Evolutionary conservation across 768 basidiomycete genomes (phyloP).

Genomic region (Boletus tomentosulus): DNA sequence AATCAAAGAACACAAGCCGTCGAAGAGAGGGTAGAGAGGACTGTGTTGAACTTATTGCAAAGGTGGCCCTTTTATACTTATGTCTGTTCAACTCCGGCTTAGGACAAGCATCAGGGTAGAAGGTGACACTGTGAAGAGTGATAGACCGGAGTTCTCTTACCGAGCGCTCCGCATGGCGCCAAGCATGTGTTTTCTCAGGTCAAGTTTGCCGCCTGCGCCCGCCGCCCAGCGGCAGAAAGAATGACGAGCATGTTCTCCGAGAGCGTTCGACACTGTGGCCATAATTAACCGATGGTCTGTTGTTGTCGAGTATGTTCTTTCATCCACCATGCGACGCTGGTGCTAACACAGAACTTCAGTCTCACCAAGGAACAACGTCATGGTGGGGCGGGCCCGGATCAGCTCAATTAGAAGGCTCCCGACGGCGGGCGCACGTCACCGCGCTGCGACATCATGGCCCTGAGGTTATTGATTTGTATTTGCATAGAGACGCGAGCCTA

Average conservation of each 20-base stretch:
- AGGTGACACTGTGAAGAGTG: constrained; percentile 1
- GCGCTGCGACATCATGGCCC: too few relatives aligned
- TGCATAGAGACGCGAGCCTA: not conserved
- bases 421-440: too few relatives aligned
- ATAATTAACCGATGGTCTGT: not conserved
- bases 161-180: not conserved
- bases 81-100: not conserved
- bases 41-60: not conserved
- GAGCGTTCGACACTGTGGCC: not conserved
- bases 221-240: not conserved
- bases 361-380: not conserved
- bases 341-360: not conserved
- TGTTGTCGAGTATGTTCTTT: not conserved
- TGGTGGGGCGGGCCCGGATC: not conserved
- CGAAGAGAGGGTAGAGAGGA: not conserved
- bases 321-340: not conserved
- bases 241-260: not conserved
- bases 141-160: not conserved
- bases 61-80: constrained; percentile 8
- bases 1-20: not conserved
- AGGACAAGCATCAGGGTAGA: not conserved
- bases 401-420: too few relatives aligned
- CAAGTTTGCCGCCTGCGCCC: not conserved
- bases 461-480: not conserved
- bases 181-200: not conserved